Evolutionary conservation across 2,329 filamentous ascomycete species (phyloP).

Genomic region (Lecanicillium sp.): DNA sequence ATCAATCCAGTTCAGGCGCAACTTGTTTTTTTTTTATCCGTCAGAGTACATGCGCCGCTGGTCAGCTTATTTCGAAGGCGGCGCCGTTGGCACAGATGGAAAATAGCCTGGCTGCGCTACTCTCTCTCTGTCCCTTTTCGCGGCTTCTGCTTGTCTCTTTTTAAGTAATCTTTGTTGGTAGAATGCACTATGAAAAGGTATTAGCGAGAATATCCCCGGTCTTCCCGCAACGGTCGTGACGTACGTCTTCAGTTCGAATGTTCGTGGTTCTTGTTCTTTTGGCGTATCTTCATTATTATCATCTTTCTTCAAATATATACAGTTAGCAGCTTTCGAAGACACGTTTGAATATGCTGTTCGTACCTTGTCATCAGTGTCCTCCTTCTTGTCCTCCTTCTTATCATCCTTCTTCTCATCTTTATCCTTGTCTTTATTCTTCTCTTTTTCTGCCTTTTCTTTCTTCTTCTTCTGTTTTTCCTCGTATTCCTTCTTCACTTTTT

Average conservation of each 20-base stretch:
- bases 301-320: conserved; percentile 18
- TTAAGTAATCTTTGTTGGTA: conserved; percentile 79
- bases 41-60: background rate
- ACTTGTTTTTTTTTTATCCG: no score
- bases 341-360: conserved; percentile 8
- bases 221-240: conserved; percentile 3
- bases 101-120: conserved; percentile 74
- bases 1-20: no score
- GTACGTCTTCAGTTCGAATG: conserved; percentile 80
- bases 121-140: conserved; percentile 75
- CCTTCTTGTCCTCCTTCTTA: conserved; percentile 38
- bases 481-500: conserved; percentile 68
- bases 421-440: conserved; percentile 44
- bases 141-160: conserved; percentile 45
- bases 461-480: conserved; percentile 66
- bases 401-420: conserved; percentile 40
- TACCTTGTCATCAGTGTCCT: conserved; percentile 33
- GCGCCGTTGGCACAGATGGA: conserved; percentile 70
- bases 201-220: background rate
- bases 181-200: conserved; percentile 55
- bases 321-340: background rate
- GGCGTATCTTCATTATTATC: conserved; percentile 16
- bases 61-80: conserved; percentile 27
- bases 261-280: conserved; percentile 62
- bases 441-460: conserved; percentile 59